These are phyloP conservation scores for Flaveria trinervia DNA, from an alignment of 129 eudicot species.

Conservation along the genomic window DNA sequence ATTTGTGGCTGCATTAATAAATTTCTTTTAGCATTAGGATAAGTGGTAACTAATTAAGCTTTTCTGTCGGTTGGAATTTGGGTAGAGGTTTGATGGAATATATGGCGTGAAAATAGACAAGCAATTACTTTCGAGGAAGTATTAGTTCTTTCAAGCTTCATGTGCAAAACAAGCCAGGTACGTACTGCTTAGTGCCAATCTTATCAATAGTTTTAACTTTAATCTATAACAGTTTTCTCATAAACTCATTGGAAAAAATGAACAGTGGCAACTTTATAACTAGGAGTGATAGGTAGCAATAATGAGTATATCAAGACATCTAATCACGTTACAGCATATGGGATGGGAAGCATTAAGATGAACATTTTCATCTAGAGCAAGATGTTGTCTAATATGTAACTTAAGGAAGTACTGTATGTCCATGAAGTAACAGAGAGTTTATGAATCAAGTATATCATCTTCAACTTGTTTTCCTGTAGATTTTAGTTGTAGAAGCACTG, in stretches of 20 bases:
- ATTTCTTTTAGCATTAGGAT: conserved; percentile 4
- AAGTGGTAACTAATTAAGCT: conserved; percentile 24
- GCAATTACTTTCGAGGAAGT: conserved; percentile 78
- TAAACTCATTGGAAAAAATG: conserved; percentile 5
- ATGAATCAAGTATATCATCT: neutral
- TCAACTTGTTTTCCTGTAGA: conserved; percentile 12
- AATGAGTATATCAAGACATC: conserved; percentile 10
- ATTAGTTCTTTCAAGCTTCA: conserved; percentile 84
- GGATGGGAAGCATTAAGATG: conserved; percentile 12
- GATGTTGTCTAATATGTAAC: conserved; percentile 2
- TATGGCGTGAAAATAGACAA: conserved; percentile 87
- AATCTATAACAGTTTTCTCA: neutral
- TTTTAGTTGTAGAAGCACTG: neutral
- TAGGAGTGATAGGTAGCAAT: neutral
- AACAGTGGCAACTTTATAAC: conserved; percentile 5
- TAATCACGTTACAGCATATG: conserved; percentile 1
- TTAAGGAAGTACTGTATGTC: neutral
- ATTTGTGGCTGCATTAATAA: neutral
- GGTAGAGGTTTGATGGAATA: conserved; percentile 88
- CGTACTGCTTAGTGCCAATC: conserved; percentile 28
- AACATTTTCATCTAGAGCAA: conserved; percentile 4
- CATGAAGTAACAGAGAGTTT: conserved; percentile 9
- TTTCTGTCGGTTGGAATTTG: conserved; percentile 22
- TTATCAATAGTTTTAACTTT: neutral
- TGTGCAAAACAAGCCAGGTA: conserved; percentile 93